Evolutionary conservation across 2,329 filamentous ascomycete species (phyloP), one percentile per base, ranked within the genome.

Genomic region (Ophiocordyceps camponoti-saundersi): DNA sequence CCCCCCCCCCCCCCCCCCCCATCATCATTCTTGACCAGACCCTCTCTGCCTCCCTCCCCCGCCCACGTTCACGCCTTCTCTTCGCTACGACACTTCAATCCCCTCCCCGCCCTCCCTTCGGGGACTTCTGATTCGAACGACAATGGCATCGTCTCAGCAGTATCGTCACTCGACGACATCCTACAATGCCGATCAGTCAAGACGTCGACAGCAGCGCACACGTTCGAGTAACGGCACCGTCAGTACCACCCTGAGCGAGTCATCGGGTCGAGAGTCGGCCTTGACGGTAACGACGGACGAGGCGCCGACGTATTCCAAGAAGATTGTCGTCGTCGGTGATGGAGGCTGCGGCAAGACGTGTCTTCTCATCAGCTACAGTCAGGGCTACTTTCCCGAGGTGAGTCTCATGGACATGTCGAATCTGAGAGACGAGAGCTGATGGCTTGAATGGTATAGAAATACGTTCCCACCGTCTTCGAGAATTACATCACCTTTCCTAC

Each of bases 401-500:
- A 55, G 74, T 32, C 21, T 40, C n/a, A 15, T 26, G 4, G 23
- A n/a, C n/a, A n/a, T n/a, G n/a, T n/a, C n/a, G n/a, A n/a, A n/a
- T n/a, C n/a, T n/a, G n/a, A n/a, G n/a, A n/a, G n/a, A n/a, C n/a
- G n/a, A n/a, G n/a, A 11, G 26, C 26, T 29, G 8, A 29, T 10
- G 5, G 8, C 32, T 22, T 23, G 20, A 23, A n/a, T 20, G n/a
- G 7, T 1, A 29, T 58, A 98, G 92, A 96, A 95, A 96, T 98
- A 98, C 59, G 92, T 98, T 40, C 92, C 92, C 4, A 98, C 92
- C 2, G 92, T 98, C 46, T 98, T 98, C 64, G 92, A 98, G 62
- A 98, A 98, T 72, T 98, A 98, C 77, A 96, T 98, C 68, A 95
- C 92, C 47, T 90, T 95, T 65, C 93, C 90, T 48, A 84, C 81